Conservation (phyloP, 345 rosid genomes). For the Dimocarpus longan region DNA sequence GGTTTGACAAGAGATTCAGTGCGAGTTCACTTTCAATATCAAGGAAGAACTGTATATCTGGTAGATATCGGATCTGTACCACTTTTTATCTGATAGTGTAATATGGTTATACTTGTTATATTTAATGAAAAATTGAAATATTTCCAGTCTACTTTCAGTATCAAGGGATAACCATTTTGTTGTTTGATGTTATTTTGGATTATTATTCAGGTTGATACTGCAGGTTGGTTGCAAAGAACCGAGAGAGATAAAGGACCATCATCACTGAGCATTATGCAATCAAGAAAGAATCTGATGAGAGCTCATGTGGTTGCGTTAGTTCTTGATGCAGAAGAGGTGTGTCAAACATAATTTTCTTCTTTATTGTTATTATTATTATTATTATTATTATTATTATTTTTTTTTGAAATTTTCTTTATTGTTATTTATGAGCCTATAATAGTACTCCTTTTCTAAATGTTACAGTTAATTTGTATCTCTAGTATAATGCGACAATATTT, state of each 20-base stretch:
- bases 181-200: constrained; percentile 10
- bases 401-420: background rate
- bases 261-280: constrained; percentile 89
- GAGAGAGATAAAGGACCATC: constrained; percentile 88
- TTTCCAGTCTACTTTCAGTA: background rate
- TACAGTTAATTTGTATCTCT: background rate
- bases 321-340: constrained; percentile 95
- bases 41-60: constrained; percentile 83
- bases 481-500: background rate
- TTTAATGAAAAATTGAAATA: background rate
- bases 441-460: background rate
- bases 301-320: constrained; percentile 93
- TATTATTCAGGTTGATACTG: constrained; percentile 79
- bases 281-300: constrained; percentile 92
- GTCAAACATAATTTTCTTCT: constrained; percentile 16
- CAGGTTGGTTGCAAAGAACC: constrained; percentile 96
- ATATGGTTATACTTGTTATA: background rate
- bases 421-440: constrained; percentile 2
- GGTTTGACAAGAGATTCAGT: constrained; percentile 96
- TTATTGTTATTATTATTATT: too few relatives aligned
- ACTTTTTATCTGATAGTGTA: background rate
- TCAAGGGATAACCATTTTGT: background rate
- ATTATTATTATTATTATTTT: too few relatives aligned
- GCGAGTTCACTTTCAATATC: constrained; percentile 76
- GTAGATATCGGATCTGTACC: constrained; percentile 38